A percentile compares a stretch with the other conserved stretches of the same genome.
Evolutionary conservation across 148 eudicot species (phyloP).

Genomic region (Nepenthes gracilis): DNA sequence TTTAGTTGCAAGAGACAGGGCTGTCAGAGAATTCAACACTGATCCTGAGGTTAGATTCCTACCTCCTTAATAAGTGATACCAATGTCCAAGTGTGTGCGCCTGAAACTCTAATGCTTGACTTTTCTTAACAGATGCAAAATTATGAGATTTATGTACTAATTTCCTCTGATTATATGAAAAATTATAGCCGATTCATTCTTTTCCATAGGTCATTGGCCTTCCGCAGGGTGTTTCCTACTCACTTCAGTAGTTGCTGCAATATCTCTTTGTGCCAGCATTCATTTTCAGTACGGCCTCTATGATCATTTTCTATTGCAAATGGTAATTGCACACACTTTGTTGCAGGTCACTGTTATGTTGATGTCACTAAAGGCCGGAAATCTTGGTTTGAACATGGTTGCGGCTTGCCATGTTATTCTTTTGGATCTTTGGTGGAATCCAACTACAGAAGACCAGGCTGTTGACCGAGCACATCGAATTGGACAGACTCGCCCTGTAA

Average conservation of each 20-base stretch:
- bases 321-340: not conserved
- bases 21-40: slow-evolving; percentile 93
- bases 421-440: slow-evolving; percentile 99
- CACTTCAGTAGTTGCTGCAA: too few relatives aligned
- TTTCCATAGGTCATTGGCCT: too few relatives aligned
- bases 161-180: too few relatives aligned
- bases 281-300: too few relatives aligned
- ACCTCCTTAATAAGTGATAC: not conserved
- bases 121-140: not conserved
- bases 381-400: slow-evolving; percentile 97
- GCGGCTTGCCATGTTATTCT: slow-evolving; percentile 95
- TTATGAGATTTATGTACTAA: not conserved
- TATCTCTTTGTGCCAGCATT: too few relatives aligned
- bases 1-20: slow-evolving; percentile 78
- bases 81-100: not conserved
- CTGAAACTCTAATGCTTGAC: too few relatives aligned
- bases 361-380: slow-evolving; percentile 98
- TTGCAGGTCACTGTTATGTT: slow-evolving; percentile 86
- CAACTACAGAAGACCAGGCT: slow-evolving; percentile 98
- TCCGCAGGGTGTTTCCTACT: too few relatives aligned
- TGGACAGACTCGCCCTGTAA: slow-evolving; percentile 96
- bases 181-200: too few relatives aligned
- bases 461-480: slow-evolving; percentile 97
- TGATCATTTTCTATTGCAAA: not conserved
- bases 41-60: slow-evolving; percentile 57